phyloP scores from a whole-genome alignment of 2,329 filamentous ascomycete genomes.

The Decorospora gaudefroyi region DNA sequence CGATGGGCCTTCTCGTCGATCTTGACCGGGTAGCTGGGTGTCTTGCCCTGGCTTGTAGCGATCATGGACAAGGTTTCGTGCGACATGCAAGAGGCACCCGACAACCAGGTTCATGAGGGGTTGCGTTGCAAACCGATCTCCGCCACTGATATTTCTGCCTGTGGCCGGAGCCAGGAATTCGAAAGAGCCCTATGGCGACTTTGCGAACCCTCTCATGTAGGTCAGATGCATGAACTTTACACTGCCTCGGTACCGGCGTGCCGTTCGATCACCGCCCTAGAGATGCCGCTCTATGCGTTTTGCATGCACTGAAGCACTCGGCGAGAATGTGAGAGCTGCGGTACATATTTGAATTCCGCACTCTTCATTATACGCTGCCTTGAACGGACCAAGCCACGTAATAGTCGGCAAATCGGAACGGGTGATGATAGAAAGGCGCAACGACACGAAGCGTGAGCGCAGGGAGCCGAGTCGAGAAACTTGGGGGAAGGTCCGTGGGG shows the following conservation, averaged over 20 bases:
- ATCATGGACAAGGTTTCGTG: conserved; percentile 26
- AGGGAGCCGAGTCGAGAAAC: conserved; percentile 2
- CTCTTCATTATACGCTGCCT: no score
- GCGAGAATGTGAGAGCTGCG: no score
- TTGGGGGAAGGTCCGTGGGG: conserved; percentile 1
- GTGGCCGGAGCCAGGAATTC: conserved; percentile 32
- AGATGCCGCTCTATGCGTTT: no score
- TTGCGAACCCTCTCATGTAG: neutral
- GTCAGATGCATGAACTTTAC: neutral
- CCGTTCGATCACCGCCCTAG: neutral
- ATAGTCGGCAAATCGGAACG: no score
- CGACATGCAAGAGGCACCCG: conserved; percentile 35
- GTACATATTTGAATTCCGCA: no score
- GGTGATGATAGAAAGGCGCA: neutral
- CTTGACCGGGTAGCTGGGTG: conserved; percentile 35
- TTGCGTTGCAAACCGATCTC: conserved; percentile 30
- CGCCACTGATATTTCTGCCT: conserved; percentile 27
- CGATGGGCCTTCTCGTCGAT: conserved; percentile 33
- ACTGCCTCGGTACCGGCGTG: conserved; percentile 1
- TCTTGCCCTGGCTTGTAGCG: conserved; percentile 36
- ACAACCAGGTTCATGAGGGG: conserved; percentile 35
- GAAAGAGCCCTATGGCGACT: conserved; percentile 7
- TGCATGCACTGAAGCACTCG: neutral
- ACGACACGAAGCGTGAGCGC: conserved; percentile 1
- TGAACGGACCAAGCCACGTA: no score